A percentile compares a stretch with the other conserved stretches of the same genome.
These are phyloP conservation scores for Solanum etuberosum DNA, from an alignment of 257 asterid species.

Conservation along the genomic window DNA sequence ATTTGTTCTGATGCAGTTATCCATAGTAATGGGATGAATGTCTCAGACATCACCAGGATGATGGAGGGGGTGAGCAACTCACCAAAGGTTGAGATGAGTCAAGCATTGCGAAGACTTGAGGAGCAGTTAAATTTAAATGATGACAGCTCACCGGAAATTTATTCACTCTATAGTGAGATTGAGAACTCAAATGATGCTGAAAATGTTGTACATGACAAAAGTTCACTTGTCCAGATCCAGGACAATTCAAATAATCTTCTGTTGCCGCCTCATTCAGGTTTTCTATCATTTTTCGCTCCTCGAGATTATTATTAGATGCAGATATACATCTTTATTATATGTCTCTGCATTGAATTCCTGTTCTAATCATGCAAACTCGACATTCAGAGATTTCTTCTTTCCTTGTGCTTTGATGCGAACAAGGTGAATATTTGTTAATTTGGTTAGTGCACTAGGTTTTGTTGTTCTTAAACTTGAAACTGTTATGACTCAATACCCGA, in stretches of 20 bases:
- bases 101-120: slow-evolving; percentile 54
- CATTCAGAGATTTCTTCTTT: background rate
- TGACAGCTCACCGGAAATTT: slow-evolving; percentile 27
- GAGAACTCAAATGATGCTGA: slow-evolving; percentile 34
- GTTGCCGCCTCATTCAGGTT: slow-evolving; percentile 29
- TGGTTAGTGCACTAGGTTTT: background rate
- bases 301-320: background rate
- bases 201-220: slow-evolving; percentile 26
- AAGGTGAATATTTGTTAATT: background rate
- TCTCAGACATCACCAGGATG: slow-evolving; percentile 16
- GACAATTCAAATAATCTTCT: slow-evolving; percentile 26
- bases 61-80: slow-evolving; percentile 34
- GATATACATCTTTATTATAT: background rate
- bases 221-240: slow-evolving; percentile 28
- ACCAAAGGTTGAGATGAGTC: slow-evolving; percentile 36
- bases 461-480: background rate
- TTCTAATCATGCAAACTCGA: background rate
- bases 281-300: background rate
- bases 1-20: slow-evolving; percentile 34
- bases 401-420: background rate
- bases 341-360: background rate
- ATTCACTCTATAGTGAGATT: slow-evolving; percentile 23
- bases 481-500: background rate
- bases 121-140: slow-evolving; percentile 80
- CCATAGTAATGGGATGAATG: slow-evolving; percentile 12